phyloP scores from a whole-genome alignment of 2,329 filamentous ascomycete species.

The Emmonsiellopsis sp. region DNA sequence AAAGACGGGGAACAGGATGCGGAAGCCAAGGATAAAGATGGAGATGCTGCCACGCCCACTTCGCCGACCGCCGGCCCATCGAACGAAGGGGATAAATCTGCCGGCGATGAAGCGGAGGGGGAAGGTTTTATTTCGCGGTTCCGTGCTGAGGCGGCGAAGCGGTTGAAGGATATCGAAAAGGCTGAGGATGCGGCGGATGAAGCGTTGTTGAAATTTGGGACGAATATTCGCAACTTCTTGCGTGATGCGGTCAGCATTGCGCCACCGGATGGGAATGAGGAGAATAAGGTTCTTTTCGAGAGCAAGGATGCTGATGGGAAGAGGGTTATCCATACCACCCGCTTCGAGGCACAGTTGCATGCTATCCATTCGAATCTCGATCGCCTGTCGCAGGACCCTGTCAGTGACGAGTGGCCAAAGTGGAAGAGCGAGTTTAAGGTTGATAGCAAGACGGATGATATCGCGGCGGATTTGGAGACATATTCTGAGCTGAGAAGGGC shows the following conservation, averaged over 20 bases:
- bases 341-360: conserved; percentile 91
- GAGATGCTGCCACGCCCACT: conserved; percentile 14
- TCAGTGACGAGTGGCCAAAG: conserved; percentile 60
- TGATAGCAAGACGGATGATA: conserved; percentile 74
- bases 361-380: conserved; percentile 81
- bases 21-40: conserved; percentile 17
- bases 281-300: conserved; percentile 69
- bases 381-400: conserved; percentile 74
- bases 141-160: conserved; percentile 65
- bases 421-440: conserved; percentile 71
- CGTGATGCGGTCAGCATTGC: conserved; percentile 83
- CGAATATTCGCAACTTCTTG: conserved; percentile 80
- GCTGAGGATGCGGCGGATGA: conserved; percentile 96
- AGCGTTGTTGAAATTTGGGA: conserved; percentile 81
- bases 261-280: conserved; percentile 50
- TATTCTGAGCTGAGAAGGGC: conserved; percentile 75
- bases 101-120: conserved; percentile 27
- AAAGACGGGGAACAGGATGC: conserved; percentile 12
- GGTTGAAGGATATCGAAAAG: conserved; percentile 77
- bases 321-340: conserved; percentile 85
- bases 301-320: conserved; percentile 84
- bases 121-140: conserved; percentile 66
- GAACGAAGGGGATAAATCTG: conserved; percentile 10
- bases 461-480: conserved; percentile 70
- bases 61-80: conserved; percentile 8